Conservation (phyloP, 208 protist species). For the Leishmania martiniquensis region DNA sequence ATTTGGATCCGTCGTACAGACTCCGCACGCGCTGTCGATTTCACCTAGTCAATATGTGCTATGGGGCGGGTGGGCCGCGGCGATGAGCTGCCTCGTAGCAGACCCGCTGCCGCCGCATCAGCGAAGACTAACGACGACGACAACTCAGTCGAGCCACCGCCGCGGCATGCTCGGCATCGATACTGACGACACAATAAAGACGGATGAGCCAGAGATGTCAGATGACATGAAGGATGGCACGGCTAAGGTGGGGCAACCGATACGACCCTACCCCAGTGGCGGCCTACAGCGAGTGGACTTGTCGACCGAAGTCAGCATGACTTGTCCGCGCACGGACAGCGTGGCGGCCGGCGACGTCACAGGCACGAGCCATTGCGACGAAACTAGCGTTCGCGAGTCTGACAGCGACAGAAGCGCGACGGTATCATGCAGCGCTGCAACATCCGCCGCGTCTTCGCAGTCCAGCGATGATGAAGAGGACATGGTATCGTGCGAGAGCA, state of each 20-base stretch:
- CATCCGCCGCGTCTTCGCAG: background rate
- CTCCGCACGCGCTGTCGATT: background rate
- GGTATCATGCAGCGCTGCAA: background rate
- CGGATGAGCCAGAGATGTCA: background rate
- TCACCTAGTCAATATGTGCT: background rate
- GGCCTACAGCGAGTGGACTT: background rate
- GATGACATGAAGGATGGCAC: background rate
- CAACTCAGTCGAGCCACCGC: background rate
- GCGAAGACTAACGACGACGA: background rate
- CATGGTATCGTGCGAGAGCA: constrained; percentile 11
- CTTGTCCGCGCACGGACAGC: background rate
- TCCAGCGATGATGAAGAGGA: background rate
- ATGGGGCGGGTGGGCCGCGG: background rate
- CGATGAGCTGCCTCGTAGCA: background rate
- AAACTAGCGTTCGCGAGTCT: background rate
- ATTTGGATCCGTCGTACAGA: background rate
- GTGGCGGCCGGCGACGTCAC: background rate
- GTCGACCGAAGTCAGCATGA: background rate
- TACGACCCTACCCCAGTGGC: background rate
- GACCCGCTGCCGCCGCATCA: background rate
- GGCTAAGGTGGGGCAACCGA: background rate
- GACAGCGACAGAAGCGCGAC: background rate
- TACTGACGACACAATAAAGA: background rate
- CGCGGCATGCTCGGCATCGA: background rate
- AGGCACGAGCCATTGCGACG: background rate